Evolutionary conservation across 495 filamentous ascomycete species (phyloP).

Genomic region (Neurospora pannonica): DNA sequence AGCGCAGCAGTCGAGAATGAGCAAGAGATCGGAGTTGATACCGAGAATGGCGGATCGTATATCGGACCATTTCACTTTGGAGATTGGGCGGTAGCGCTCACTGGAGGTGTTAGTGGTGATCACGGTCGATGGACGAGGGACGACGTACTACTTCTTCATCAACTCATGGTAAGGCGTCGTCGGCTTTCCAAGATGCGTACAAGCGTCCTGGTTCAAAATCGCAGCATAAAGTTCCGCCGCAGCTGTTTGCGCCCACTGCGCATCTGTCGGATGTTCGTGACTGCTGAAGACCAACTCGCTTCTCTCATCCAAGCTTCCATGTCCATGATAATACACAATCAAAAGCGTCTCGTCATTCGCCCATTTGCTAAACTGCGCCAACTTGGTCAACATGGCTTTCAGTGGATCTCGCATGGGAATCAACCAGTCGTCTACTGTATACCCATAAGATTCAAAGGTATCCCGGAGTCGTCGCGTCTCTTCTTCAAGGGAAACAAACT

Average conservation of each 20-base stretch:
- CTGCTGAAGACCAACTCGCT: conserved; percentile 28
- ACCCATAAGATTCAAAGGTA: conserved; percentile 20
- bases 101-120: conserved; percentile 4
- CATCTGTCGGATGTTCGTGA: conserved; percentile 23
- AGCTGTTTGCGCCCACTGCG: conserved; percentile 19
- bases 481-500: conserved; percentile 24
- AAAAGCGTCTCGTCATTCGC: conserved; percentile 21
- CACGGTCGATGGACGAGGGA: background rate
- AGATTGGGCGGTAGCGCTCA: conserved; percentile 24
- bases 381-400: conserved; percentile 4
- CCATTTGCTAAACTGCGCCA: conserved; percentile 15
- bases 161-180: conserved; percentile 7
- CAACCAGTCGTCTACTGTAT: conserved; percentile 15
- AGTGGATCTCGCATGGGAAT: conserved; percentile 20
- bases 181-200: conserved; percentile 5
- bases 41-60: conserved; percentile 19
- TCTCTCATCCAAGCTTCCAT: conserved; percentile 22
- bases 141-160: conserved; percentile 25
- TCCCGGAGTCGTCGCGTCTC: conserved; percentile 20
- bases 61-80: conserved; percentile 18
- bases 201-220: conserved; percentile 10
- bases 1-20: conserved; percentile 29
- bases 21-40: conserved; percentile 19
- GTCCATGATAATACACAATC: conserved; percentile 27
- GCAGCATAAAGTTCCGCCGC: conserved; percentile 26